Evolutionary conservation across 2,329 filamentous ascomycete genomes (phyloP).

Genomic region (Exophiala alcalophila): DNA sequence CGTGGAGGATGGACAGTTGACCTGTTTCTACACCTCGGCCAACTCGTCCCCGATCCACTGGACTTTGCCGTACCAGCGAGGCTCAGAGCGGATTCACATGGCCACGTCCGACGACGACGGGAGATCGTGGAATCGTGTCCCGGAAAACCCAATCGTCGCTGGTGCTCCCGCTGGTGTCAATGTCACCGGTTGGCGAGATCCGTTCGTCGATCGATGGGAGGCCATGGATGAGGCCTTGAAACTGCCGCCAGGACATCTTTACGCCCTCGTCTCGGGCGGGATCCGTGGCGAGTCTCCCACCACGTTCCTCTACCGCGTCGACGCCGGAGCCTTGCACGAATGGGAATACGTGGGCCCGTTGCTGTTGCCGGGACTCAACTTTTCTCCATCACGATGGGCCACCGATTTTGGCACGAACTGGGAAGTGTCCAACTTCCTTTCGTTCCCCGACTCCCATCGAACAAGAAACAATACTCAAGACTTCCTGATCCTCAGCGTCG

Average conservation of each 20-base stretch:
- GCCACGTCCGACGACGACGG: constrained; percentile 41
- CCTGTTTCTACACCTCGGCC: constrained; percentile 43
- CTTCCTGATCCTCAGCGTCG: constrained; percentile 48
- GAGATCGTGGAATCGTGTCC: constrained; percentile 37
- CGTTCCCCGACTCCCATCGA: constrained; percentile 37
- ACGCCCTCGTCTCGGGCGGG: constrained; percentile 50
- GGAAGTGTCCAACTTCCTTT: constrained; percentile 50
- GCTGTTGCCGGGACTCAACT: constrained; percentile 40
- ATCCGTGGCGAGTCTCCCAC: constrained; percentile 43
- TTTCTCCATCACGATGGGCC: constrained; percentile 44
- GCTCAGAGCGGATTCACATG: constrained; percentile 40
- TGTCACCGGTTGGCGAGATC: constrained; percentile 45
- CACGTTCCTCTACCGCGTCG: constrained; percentile 47
- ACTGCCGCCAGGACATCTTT: constrained; percentile 32
- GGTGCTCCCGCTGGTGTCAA: constrained; percentile 35
- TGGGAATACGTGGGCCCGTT: constrained; percentile 49
- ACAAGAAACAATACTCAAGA: constrained; percentile 32
- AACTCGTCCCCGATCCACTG: constrained; percentile 41
- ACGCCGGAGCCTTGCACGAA: constrained; percentile 38
- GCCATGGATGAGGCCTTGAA: constrained; percentile 24
- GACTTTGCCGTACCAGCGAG: constrained; percentile 37
- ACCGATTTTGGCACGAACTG: constrained; percentile 52
- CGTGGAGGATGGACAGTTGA: constrained; percentile 33
- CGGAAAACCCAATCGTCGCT: constrained; percentile 39
- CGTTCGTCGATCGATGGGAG: constrained; percentile 36